phyloP scores from a whole-genome alignment of 2,329 filamentous ascomycete genomes.

The Fusarium fujikuroi region DNA sequence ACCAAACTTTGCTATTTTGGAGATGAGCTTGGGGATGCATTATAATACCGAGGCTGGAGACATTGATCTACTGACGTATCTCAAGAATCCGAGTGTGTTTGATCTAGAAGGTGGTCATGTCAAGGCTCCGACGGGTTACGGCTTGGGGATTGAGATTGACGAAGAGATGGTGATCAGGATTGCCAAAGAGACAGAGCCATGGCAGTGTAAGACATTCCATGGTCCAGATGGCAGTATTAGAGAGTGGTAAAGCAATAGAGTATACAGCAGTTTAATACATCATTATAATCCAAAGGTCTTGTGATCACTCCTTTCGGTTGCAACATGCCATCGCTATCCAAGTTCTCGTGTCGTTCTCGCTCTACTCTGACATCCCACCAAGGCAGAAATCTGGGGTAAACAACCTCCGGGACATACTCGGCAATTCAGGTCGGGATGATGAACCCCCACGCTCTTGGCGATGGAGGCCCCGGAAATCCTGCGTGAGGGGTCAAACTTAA shows the following conservation, averaged over 20 bases:
- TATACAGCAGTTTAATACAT: accelerated
- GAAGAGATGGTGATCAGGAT: conserved; percentile 73
- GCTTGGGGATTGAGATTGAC: conserved; percentile 76
- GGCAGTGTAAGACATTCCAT: conserved; percentile 53
- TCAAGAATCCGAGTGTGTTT: conserved; percentile 72
- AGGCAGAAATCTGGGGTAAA: neutral
- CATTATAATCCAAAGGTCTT: neutral
- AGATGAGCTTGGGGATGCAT: conserved; percentile 84
- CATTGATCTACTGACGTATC: conserved; percentile 73
- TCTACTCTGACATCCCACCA: neutral
- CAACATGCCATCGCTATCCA: too few species aligned
- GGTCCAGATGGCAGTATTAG: conserved; percentile 18
- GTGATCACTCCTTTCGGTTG: neutral
- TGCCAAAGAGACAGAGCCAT: conserved; percentile 68
- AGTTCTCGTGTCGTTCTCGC: accelerated
- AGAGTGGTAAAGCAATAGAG: neutral
- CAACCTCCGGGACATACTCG: neutral
- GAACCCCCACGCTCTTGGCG: conserved; percentile 5
- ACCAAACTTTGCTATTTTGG: conserved; percentile 77
- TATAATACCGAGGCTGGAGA: conserved; percentile 75
- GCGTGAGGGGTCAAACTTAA: conserved; percentile 3
- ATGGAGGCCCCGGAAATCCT: neutral
- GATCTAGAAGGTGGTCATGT: conserved; percentile 74
- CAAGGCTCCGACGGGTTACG: conserved; percentile 66
- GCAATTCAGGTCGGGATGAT: neutral